A percentile compares a stretch with the other conserved stretches of the same genome.
Evolutionary conservation across 139 green algal species (phyloP).

Genomic region (Chlamydomonas sp.): DNA sequence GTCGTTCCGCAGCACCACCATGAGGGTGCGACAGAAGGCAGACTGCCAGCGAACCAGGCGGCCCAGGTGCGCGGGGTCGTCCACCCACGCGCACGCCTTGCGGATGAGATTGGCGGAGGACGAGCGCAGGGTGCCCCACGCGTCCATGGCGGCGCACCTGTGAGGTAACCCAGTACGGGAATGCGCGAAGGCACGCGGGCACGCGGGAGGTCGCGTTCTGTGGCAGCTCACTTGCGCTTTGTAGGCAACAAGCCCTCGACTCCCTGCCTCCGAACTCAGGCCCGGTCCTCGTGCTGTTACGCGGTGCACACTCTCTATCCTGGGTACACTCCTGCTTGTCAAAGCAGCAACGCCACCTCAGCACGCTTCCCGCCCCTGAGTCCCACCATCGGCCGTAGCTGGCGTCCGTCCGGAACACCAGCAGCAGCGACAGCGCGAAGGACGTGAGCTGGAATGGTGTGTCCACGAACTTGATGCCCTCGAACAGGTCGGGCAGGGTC

Average conservation of each 20-base stretch:
- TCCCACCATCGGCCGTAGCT: conserved; percentile 47
- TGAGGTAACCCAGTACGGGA: no score
- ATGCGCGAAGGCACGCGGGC: no score
- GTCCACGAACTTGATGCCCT: conserved; percentile 25
- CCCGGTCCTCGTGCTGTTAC: no score
- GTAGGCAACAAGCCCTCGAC: no score
- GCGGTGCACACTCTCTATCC: no score
- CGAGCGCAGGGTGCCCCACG: conserved; percentile 38
- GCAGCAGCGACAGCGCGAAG: conserved; percentile 60
- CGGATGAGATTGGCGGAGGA: conserved; percentile 28
- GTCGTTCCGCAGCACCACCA: conserved; percentile 39
- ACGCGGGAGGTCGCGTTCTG: no score
- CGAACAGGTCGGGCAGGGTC: neutral
- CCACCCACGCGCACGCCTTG: conserved; percentile 41
- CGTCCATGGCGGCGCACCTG: conserved; percentile 25
- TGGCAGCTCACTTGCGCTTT: no score
- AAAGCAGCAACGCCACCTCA: no score
- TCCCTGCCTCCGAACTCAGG: no score
- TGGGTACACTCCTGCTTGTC: no score
- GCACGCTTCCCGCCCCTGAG: no score
- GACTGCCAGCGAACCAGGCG: conserved; percentile 37
- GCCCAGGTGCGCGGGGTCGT: conserved; percentile 1
- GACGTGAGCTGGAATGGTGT: conserved; percentile 51
- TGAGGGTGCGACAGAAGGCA: conserved; percentile 46
- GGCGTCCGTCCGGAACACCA: conserved; percentile 64